Conservation (phyloP, 176 grass and related monocot genomes). For the Cymbopogon citratus region DNA sequence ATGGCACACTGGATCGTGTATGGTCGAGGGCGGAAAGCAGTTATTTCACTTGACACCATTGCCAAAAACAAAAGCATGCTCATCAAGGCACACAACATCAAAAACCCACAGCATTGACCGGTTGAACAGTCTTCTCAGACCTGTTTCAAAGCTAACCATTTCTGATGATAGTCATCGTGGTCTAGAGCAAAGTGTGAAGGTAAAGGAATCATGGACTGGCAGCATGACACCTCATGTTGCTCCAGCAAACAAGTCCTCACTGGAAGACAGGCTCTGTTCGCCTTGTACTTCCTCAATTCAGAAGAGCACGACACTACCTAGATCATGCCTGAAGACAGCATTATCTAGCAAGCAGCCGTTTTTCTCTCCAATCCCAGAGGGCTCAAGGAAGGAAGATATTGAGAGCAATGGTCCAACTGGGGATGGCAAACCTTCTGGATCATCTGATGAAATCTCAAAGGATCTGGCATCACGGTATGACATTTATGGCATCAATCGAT, state of each 20-base stretch:
- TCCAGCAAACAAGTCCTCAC: constrained; percentile 17
- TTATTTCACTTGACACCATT: constrained; percentile 84
- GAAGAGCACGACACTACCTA: constrained; percentile 37
- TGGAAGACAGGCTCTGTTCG: constrained; percentile 7
- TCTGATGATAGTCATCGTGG: constrained; percentile 11
- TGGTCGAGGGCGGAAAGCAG: constrained; percentile 66
- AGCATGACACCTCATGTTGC: constrained; percentile 6
- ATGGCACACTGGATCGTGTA: constrained; percentile 65
- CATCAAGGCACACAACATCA: constrained; percentile 42
- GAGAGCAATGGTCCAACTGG: constrained; percentile 5
- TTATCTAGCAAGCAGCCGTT: constrained; percentile 30
- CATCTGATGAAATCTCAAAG: constrained; percentile 38
- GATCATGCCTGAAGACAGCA: constrained; percentile 35
- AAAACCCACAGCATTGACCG: constrained; percentile 8
- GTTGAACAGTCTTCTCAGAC: constrained; percentile 18
- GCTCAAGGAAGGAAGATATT: constrained; percentile 27
- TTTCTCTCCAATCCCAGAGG: constrained; percentile 43
- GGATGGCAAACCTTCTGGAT: constrained; percentile 15
- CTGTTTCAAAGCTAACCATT: constrained; percentile 39
- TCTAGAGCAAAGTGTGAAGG: constrained; percentile 21
- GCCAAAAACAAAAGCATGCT: constrained; percentile 40
- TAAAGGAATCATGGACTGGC: constrained; percentile 21
- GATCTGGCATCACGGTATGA: constrained; percentile 48
- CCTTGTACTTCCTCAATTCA: constrained; percentile 41
- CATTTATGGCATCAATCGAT: constrained; percentile 35